A percentile compares a stretch with the other conserved stretches of the same genome.
These are phyloP conservation scores for Hericium rajendrae DNA, from an alignment of 768 basidiomycete genomes.

Conservation along the genomic window DNA sequence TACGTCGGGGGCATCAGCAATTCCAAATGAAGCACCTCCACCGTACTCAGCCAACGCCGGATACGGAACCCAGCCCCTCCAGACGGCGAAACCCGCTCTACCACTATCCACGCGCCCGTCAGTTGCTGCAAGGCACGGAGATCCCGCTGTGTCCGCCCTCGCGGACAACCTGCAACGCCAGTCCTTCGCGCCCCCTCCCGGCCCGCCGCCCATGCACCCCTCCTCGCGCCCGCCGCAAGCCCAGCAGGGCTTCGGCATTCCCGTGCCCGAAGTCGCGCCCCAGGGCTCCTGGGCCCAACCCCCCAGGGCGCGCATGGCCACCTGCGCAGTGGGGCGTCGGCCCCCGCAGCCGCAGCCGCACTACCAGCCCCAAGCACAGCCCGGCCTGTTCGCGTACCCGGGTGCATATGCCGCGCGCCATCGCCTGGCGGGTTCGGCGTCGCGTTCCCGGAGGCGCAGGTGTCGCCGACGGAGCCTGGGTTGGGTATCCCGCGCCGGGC, in stretches of 20 bases:
- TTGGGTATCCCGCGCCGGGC: not conserved
- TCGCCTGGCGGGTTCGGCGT: not conserved
- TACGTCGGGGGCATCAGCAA: not conserved
- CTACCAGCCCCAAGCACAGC: not conserved
- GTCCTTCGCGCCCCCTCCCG: not conserved
- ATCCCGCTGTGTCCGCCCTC: not conserved
- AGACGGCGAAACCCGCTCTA: not conserved
- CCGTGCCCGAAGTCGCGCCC: not conserved
- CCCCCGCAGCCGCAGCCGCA: not conserved
- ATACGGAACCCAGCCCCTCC: not conserved
- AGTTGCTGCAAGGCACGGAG: not conserved
- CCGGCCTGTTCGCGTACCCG: not conserved
- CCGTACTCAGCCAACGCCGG: not conserved
- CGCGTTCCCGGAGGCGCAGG: not conserved
- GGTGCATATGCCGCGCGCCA: not conserved
- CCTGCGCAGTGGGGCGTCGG: not conserved
- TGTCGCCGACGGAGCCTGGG: not conserved
- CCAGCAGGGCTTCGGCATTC: not conserved
- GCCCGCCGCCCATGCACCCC: not conserved
- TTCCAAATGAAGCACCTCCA: not conserved
- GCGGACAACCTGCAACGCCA: not conserved
- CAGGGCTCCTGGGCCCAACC: not conserved
- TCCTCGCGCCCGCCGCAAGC: constrained; percentile 6
- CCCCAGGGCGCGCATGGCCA: not conserved
- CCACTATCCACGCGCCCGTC: not conserved